Conservation (phyloP, 768 basidiomycete species). For the Tulasnella sp. region DNA sequence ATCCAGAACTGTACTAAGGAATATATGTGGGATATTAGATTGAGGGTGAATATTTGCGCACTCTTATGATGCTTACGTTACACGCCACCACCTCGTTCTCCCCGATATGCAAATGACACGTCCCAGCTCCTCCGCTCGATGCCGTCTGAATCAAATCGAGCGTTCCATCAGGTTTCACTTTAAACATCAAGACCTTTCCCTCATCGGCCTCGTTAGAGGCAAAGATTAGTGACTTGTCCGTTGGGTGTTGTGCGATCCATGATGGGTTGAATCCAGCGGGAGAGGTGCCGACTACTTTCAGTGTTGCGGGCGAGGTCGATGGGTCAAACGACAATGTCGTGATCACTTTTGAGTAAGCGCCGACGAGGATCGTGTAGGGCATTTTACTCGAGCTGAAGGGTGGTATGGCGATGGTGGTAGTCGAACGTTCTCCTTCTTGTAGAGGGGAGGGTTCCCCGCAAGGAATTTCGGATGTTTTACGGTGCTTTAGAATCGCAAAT, state of each 20-base stretch:
- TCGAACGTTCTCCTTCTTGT: too few relatives aligned
- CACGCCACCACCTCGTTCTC: conserved; percentile 51
- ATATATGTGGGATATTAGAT: conserved; percentile 9
- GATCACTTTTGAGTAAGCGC: conserved; percentile 42
- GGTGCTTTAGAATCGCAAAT: too few relatives aligned
- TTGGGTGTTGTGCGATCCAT: conserved; percentile 59
- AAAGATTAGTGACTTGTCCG: conserved; percentile 48
- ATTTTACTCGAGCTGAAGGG: too few relatives aligned
- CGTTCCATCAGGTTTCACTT: conserved; percentile 42
- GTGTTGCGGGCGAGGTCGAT: conserved; percentile 34
- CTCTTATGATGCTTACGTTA: too few relatives aligned
- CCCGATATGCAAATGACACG: conserved; percentile 52
- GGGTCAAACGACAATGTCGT: conserved; percentile 56
- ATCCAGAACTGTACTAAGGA: conserved; percentile 58
- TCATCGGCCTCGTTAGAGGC: conserved; percentile 55
- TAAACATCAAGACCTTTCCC: conserved; percentile 54
- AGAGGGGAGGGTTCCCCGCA: too few relatives aligned
- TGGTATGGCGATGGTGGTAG: too few relatives aligned
- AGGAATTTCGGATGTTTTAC: too few relatives aligned
- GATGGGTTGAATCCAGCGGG: conserved; percentile 39
- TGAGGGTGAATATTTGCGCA: too few relatives aligned
- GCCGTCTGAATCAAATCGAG: conserved; percentile 41
- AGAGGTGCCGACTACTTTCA: conserved; percentile 23
- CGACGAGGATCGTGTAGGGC: conserved; percentile 24
- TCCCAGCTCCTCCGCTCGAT: conserved; percentile 47